Percentiles rank a stretch among this genome's conserved stretches.
Evolutionary conservation across 2,329 filamentous ascomycete genomes (phyloP).

Genomic region (Xylariaceae sp.): DNA sequence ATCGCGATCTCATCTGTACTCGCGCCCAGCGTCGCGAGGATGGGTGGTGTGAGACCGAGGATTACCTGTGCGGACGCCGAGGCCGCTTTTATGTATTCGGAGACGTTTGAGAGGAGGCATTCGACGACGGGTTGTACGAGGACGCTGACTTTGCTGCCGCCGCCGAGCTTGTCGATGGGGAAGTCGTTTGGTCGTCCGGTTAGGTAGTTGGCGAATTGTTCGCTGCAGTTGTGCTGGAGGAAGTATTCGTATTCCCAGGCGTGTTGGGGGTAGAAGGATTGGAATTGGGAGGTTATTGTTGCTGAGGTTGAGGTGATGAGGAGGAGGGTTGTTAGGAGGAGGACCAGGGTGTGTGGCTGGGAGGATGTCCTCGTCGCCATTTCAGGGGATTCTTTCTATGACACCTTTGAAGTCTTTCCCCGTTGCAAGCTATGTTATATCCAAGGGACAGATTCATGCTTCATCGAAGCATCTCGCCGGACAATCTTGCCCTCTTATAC

Average conservation of each 20-base stretch:
- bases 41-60: constrained; percentile 23
- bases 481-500: too few species aligned
- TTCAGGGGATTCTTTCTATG: background rate
- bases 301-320: constrained; percentile 7
- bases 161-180: constrained; percentile 17
- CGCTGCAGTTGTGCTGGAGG: constrained; percentile 20
- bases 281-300: constrained; percentile 18
- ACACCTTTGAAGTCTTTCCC: background rate
- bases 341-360: background rate
- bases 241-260: constrained; percentile 18
- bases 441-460: background rate
- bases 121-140: constrained; percentile 21
- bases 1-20: constrained; percentile 23
- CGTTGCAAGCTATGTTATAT: background rate
- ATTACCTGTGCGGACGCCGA: constrained; percentile 24
- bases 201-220: constrained; percentile 21
- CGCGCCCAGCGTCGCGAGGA: constrained; percentile 20
- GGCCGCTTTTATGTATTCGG: constrained; percentile 25
- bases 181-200: constrained; percentile 18
- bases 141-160: constrained; percentile 14
- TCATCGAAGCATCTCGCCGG: too few species aligned
- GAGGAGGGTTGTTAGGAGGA: background rate
- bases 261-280: constrained; percentile 22
- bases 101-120: constrained; percentile 19
- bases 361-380: background rate